Conservation (phyloP, 768 basidiomycete genomes). For the Myochromella boudieri region DNA sequence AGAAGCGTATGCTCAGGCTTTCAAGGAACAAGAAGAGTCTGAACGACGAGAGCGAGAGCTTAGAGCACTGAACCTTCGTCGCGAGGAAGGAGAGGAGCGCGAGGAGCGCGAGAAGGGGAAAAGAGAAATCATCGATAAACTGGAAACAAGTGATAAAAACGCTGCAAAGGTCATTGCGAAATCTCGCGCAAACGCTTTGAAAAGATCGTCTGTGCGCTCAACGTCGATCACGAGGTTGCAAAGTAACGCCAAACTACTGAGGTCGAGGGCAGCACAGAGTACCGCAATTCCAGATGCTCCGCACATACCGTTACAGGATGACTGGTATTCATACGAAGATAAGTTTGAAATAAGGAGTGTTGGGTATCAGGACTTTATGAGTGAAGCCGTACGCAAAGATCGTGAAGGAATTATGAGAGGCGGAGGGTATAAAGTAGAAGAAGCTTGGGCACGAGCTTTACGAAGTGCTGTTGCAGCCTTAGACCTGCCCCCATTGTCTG, state of each 20-base stretch:
- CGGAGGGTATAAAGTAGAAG: conserved; percentile 79
- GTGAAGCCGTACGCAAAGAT: conserved; percentile 75
- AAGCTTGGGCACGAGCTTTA: conserved; percentile 85
- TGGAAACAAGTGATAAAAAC: conserved; percentile 75
- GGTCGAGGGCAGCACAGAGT: conserved; percentile 65
- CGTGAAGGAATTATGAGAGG: conserved; percentile 78
- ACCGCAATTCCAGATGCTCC: conserved; percentile 75
- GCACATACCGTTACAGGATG: conserved; percentile 75
- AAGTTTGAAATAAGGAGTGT: conserved; percentile 51
- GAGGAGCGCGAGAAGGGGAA: conserved; percentile 71
- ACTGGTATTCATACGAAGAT: conserved; percentile 76
- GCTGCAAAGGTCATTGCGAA: conserved; percentile 70
- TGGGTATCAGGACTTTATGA: conserved; percentile 70
- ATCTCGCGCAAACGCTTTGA: conserved; percentile 62
- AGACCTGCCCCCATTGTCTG: conserved; percentile 55
- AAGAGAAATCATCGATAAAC: conserved; percentile 75
- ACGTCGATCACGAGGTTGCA: conserved; percentile 43
- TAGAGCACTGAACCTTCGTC: conserved; percentile 63
- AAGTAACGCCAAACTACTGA: conserved; percentile 50
- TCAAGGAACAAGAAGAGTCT: conserved; percentile 80
- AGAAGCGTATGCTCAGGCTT: conserved; percentile 67
- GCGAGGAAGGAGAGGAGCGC: conserved; percentile 74
- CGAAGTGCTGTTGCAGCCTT: conserved; percentile 71
- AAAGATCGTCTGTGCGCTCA: conserved; percentile 58
- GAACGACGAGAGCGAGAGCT: conserved; percentile 70